Evolutionary conservation across 2,329 filamentous ascomycete species (phyloP).

Genomic region (Cercospora citrullina): DNA sequence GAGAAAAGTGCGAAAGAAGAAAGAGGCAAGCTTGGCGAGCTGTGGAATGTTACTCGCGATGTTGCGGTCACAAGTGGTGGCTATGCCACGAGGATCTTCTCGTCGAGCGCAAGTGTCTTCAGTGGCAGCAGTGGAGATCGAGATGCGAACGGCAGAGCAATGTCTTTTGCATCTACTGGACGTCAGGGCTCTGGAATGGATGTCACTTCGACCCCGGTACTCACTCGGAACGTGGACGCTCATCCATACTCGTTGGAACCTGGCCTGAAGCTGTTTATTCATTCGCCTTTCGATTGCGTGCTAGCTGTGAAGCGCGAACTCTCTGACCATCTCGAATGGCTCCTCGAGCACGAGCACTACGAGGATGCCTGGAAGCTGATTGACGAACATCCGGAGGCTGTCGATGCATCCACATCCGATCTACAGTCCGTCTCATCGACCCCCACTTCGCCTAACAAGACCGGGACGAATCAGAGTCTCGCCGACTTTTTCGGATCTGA

Average conservation of each 20-base stretch:
- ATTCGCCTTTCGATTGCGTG: slow-evolving; percentile 96
- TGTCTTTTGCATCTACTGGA: slow-evolving; percentile 35
- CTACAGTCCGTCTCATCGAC: slow-evolving; percentile 38
- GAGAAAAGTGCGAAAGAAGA: slow-evolving; percentile 58
- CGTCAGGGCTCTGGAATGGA: slow-evolving; percentile 40
- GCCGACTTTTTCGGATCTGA: slow-evolving; percentile 59
- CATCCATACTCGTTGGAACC: slow-evolving; percentile 55
- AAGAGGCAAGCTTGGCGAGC: slow-evolving; percentile 75
- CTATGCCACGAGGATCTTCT: slow-evolving; percentile 84
- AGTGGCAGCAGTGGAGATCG: slow-evolving; percentile 45
- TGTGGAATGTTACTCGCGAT: slow-evolving; percentile 70
- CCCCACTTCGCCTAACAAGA: slow-evolving; percentile 47
- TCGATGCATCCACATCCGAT: slow-evolving; percentile 44
- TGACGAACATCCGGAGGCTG: slow-evolving; percentile 78
- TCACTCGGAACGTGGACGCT: slow-evolving; percentile 37
- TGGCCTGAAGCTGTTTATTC: slow-evolving; percentile 83
- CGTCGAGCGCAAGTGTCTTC: slow-evolving; percentile 74
- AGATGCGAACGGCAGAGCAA: slow-evolving; percentile 39
- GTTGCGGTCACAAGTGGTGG: slow-evolving; percentile 55
- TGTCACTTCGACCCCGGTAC: slow-evolving; percentile 25
- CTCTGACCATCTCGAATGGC: slow-evolving; percentile 80
- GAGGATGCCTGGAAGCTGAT: slow-evolving; percentile 86
- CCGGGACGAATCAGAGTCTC: slow-evolving; percentile 35
- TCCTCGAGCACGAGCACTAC: slow-evolving; percentile 78
- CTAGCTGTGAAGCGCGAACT: slow-evolving; percentile 84